Base-by-base conservation (phyloP, 2,329 filamentous ascomycete genomes). In the Drechslerella stenobrocha region DNA sequence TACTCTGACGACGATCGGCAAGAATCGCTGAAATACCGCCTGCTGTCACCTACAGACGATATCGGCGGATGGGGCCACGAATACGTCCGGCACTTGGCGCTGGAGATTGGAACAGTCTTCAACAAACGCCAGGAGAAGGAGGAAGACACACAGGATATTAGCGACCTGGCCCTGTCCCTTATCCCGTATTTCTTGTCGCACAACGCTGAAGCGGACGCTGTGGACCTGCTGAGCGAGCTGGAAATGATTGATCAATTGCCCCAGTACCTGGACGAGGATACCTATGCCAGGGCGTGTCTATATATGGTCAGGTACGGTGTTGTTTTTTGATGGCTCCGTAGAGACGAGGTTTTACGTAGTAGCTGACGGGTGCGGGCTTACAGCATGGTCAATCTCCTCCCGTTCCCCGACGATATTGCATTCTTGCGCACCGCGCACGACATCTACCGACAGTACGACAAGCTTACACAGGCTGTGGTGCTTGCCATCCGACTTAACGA, bases 31-130 rank as follows among this genome's bases (percentile, higher is more conserved):
- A 97, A 96, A 79, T 98, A 93, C 80, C 86, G 93, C 71, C 82
- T 98, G 52, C 82, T 96, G 67, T 87, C 92, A 32, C 90, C 91
- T 26, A 89, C 90, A 35, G 86, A 90, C 76, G 93, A 98, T 77
- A 90, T 98, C 74, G 88, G 87, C 60, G 96, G 92, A 3, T 98
- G 93, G 93, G 93, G 93, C 64, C 95, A 98, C 77, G 93, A 98
- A 81, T 98, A 98, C 77, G 90, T 95, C 75, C 84, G 95, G 70
- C 95, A 98, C 79, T 81, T 98, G 71, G 92, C 93, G 23, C 81
- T 98, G 67, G 92, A 98, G 79, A 93, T 98, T 72, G 93, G 93
- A 58, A 87, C 95, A 77, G 92, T 97, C 71, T 96, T 95, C 76
- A 88, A 85, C 75, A 91, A 90, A 78, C 85, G 92, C 72, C 80